These are phyloP conservation scores for Apiotrichum domesticum DNA, from an alignment of 1,284 basidiomycete genomes.

Conservation along the genomic window DNA sequence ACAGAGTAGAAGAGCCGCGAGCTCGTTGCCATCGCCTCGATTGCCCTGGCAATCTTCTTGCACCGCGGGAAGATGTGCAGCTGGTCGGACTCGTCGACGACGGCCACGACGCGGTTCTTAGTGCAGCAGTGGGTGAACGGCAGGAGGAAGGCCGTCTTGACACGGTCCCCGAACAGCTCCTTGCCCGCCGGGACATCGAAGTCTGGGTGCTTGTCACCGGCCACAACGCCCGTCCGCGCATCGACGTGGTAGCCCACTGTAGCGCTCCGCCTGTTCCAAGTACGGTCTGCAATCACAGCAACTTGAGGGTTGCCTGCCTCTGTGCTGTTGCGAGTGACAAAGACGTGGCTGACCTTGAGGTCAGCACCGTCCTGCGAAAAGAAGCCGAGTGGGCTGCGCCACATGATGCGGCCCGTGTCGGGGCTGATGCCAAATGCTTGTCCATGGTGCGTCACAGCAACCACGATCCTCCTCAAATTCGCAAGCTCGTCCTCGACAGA, in stretches of 20 bases:
- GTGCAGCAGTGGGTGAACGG: slow-evolving; percentile 42
- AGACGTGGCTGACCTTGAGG: slow-evolving; percentile 31
- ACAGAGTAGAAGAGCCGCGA: slow-evolving; percentile 31
- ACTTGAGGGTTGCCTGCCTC: slow-evolving; percentile 37
- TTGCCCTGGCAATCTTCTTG: slow-evolving; percentile 35
- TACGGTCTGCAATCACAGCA: slow-evolving; percentile 32
- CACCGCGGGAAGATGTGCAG: slow-evolving; percentile 45
- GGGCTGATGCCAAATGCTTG: slow-evolving; percentile 80
- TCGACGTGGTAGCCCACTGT: slow-evolving; percentile 71
- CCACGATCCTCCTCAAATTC: slow-evolving; percentile 73
- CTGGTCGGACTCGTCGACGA: slow-evolving; percentile 28
- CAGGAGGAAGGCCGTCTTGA: slow-evolving; percentile 33
- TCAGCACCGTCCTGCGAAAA: slow-evolving; percentile 28
- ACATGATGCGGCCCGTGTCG: slow-evolving; percentile 65
- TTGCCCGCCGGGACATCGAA: slow-evolving; percentile 31
- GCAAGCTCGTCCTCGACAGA: slow-evolving; percentile 60
- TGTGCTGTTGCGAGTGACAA: slow-evolving; percentile 31
- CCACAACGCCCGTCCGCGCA: slow-evolving; percentile 63
- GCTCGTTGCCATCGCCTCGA: slow-evolving; percentile 21
- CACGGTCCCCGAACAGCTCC: slow-evolving; percentile 28
- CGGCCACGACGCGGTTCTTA: slow-evolving; percentile 33
- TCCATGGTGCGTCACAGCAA: slow-evolving; percentile 64
- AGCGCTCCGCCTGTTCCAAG: background rate
- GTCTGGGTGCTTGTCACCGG: slow-evolving; percentile 19
- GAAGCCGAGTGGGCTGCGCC: slow-evolving; percentile 57